Evolutionary conservation across 1,284 basidiomycete species (phyloP), one percentile per base, ranked within the genome.

Genomic region (Pseudozyma sp.): DNA sequence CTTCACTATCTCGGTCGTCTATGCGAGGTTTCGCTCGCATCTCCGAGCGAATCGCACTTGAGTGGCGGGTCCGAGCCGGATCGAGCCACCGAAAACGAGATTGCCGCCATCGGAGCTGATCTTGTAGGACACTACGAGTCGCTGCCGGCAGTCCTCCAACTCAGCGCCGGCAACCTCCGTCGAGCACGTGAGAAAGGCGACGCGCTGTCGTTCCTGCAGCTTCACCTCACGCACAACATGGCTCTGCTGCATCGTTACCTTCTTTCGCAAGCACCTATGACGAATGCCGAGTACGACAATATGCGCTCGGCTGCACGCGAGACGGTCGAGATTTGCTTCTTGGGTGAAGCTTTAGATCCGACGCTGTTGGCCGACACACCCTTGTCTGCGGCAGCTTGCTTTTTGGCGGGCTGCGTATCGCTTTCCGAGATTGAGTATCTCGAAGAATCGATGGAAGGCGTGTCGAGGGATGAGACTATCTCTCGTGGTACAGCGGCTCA

Each of bases 171-270:
- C 45, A 75, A 75, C 31, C 48, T 75, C 9, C 12, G 48, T n/a
- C 38, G 59, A 6, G 56, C 68, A 0, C 63, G 60, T 7, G 68
- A 67, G 10, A 53, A 34, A 25, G 59, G 63, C 50, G 60, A 70
- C n/a, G 21, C 61, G 19, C 52, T 70, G 14, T 67, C 64, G 9
- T 75, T 67, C 34, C 52, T 70, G 1, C 72, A 75, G 19, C 56
- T 75, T 10, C 72, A 75, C 43, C 67, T 75, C 51, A 62, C 63
- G 25, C 68, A 75, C 47, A 53, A 70, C 34, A 55, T 68, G 55
- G 59, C 68, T 19, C 38, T 75, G 14, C 36, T 75, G 2, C 57
- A 60, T 16, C 67, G 67, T 19, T 70, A 48, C 38, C 35, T 75
- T 43, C 56, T 70, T 5, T 49, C 59, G 9, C 25, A 52, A 5